Conservation (phyloP, 805 yeast genomes). For the Metschnikowia drakensbergensis region DNA sequence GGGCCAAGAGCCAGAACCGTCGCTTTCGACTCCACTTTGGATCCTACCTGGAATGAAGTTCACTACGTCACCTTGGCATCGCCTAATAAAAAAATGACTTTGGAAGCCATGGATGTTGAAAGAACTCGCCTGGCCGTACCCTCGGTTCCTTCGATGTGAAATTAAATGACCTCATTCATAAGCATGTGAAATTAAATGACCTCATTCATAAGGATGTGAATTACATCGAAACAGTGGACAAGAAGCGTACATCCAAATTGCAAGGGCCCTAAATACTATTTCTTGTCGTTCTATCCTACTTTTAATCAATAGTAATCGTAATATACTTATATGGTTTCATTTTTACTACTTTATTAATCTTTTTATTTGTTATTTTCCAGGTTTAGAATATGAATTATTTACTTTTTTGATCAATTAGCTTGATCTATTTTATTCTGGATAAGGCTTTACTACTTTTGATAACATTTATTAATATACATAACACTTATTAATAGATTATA, state of each 20-base stretch:
- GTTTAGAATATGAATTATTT: too few relatives aligned
- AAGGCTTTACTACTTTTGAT: too few relatives aligned
- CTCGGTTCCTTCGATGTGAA: conserved; percentile 78
- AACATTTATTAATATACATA: too few relatives aligned
- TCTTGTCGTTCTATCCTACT: conserved; percentile 81
- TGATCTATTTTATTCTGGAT: too few relatives aligned
- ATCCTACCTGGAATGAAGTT: conserved; percentile 84
- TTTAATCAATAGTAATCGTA: too few relatives aligned
- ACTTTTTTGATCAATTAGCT: too few relatives aligned
- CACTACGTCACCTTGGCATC: conserved; percentile 80
- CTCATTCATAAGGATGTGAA: conserved; percentile 61
- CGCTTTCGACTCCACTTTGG: conserved; percentile 57
- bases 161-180: conserved; percentile 62
- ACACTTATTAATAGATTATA: too few relatives aligned
- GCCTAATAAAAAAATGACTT: conserved; percentile 71
- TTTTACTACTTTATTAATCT: too few relatives aligned
- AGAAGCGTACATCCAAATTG: conserved; percentile 56
- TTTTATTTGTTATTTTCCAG: too few relatives aligned
- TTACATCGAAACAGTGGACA: conserved; percentile 55
- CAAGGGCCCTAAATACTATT: conserved; percentile 78
- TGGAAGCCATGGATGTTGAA: conserved; percentile 93
- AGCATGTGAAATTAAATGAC: conserved; percentile 65
- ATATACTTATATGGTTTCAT: too few relatives aligned
- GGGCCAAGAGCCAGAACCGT: conserved; percentile 78
- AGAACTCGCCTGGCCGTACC: conserved; percentile 73